Percentiles rank a stretch among this genome's conserved stretches.
phyloP scores from a whole-genome alignment of 2,329 filamentous ascomycete species.

The Nemania diffusa region DNA sequence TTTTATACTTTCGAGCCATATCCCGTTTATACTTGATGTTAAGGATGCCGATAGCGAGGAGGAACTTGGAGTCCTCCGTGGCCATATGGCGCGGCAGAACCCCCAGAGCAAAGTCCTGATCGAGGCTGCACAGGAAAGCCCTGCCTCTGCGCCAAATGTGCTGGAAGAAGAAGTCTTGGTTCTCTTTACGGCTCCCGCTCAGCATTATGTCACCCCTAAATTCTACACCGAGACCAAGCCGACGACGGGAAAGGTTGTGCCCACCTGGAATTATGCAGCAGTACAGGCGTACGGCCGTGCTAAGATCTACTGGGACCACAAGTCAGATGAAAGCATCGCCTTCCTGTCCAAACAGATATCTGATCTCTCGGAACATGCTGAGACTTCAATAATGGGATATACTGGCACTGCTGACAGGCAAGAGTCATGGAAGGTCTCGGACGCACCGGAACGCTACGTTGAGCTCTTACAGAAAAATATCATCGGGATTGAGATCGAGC shows the following conservation, averaged over 20 bases:
- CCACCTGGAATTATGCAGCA: constrained; percentile 28
- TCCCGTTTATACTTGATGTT: constrained; percentile 25
- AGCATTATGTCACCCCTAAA: constrained; percentile 30
- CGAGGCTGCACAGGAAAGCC: constrained; percentile 19
- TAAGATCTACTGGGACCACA: constrained; percentile 30
- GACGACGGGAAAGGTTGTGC: constrained; percentile 25
- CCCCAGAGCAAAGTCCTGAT: constrained; percentile 29
- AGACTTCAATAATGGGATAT: constrained; percentile 26
- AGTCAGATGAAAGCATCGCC: constrained; percentile 21
- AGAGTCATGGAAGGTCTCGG: constrained; percentile 24
- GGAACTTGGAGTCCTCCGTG: constrained; percentile 27
- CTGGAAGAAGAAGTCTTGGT: constrained; percentile 26
- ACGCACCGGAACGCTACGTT: constrained; percentile 28
- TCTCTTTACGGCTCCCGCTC: constrained; percentile 18
- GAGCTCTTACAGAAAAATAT: constrained; percentile 21
- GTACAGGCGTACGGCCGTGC: constrained; percentile 26
- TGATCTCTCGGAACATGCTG: constrained; percentile 27
- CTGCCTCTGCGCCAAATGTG: constrained; percentile 4
- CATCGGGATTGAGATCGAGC: constrained; percentile 26
- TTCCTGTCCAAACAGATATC: constrained; percentile 28
- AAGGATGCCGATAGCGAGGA: constrained; percentile 15
- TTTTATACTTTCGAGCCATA: constrained; percentile 27
- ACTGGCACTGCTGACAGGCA: constrained; percentile 9
- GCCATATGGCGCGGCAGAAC: constrained; percentile 25
- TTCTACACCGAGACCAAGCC: constrained; percentile 33